Base-by-base conservation (phyloP, 2,329 filamentous ascomycete genomes). In the Teratosphaeriaceae sp. region DNA sequence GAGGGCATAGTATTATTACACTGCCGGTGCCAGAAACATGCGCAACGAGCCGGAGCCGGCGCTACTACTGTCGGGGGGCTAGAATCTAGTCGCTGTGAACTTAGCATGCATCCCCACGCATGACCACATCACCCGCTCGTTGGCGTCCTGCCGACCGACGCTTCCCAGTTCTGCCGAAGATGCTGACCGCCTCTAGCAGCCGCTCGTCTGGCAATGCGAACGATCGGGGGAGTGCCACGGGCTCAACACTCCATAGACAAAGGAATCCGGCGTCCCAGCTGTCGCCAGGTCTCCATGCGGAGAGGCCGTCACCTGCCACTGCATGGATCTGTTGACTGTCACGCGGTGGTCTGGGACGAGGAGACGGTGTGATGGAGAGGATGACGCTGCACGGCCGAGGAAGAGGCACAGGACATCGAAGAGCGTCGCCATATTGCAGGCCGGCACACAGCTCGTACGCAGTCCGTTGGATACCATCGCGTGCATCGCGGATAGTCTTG, bases 381-480 rank as follows among this genome's bases (percentile, higher is more conserved):
- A 30, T 34, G 42, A 37, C 6, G 31, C 24, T 38, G 42, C 34
- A 18, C 19, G 36, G 31, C 38, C 47, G 33, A 16, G 37, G 3
- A 52, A 52, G 45, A 44, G 44, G 24, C 30, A 38, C 21, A 41
- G 45, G 30, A 38, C 33, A n/a, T 39, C 37, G 15, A 49, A 43
- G 33, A 42, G 45, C 40, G 37, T 38, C 9, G 42, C 48, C 13
- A 27, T 52, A 13, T 27, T 52, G 2, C 43, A 47, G 41, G 43
- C 50, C 21, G 35, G 48, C 35, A 42, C 30, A n/a, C 29, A 35
- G 34, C 29, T 47, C 20, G 50, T 51, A 7, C 35, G 46, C 9
- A 42, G 44, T 23, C 46, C 50, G 12, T 36, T 50, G 18, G 45
- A 51, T 22, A 49, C 48, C 4, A 29, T 52, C 29, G 36, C 30